A percentile compares a stretch with the other conserved stretches of the same genome.
Conservation (phyloP, 2,329 filamentous ascomycete species). For the Xylaria digitata region DNA sequence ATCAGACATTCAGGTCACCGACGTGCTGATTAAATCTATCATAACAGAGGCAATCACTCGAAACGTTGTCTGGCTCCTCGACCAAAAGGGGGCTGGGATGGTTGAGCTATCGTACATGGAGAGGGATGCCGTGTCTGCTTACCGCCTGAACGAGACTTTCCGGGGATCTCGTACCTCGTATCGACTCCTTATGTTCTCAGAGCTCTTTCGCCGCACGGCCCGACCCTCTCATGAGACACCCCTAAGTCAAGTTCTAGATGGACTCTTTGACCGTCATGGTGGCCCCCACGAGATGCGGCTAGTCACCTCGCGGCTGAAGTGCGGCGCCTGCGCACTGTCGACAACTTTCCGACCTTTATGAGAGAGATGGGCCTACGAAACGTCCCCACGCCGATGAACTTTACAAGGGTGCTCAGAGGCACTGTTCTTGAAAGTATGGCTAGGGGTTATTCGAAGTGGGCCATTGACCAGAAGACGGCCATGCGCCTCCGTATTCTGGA, state of each 20-base stretch:
- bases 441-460: conserved; percentile 51
- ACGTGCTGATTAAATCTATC: conserved; percentile 54
- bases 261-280: conserved; percentile 60
- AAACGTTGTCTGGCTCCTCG: conserved; percentile 64
- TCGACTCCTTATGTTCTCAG: conserved; percentile 64
- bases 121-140: conserved; percentile 53
- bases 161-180: conserved; percentile 60
- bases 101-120: conserved; percentile 62
- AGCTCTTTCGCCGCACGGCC: conserved; percentile 60
- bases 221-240: conserved; percentile 52
- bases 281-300: conserved; percentile 56
- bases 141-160: conserved; percentile 61
- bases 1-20: conserved; percentile 56
- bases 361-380: conserved; percentile 55
- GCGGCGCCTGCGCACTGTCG: conserved; percentile 56
- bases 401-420: conserved; percentile 51
- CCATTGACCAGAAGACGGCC: conserved; percentile 31
- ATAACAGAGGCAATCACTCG: conserved; percentile 62
- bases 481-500: conserved; percentile 40
- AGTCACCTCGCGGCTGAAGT: conserved; percentile 56
- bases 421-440: conserved; percentile 51
- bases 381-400: conserved; percentile 41
- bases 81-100: conserved; percentile 51
- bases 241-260: conserved; percentile 55
- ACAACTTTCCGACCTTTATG: conserved; percentile 57